A percentile compares a stretch with the other conserved stretches of the same genome.
Conservation (phyloP, 2,329 filamentous ascomycete genomes). For the Colletotrichum sp. region DNA sequence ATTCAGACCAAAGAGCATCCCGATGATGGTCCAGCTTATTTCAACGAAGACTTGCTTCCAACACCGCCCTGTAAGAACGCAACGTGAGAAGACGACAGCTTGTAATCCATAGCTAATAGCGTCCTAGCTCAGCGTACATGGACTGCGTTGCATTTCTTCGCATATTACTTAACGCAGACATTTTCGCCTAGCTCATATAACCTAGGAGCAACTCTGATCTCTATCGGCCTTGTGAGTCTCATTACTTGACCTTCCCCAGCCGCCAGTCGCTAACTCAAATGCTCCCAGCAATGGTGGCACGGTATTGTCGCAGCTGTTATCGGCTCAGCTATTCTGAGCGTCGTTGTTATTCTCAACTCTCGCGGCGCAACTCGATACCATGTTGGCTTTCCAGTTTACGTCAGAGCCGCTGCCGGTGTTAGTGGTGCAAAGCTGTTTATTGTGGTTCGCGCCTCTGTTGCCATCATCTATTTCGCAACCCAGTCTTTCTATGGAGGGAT, state of each 20-base stretch:
- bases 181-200: conserved; percentile 39
- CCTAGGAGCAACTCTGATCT: conserved; percentile 32
- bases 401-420: conserved; percentile 36
- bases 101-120: neutral
- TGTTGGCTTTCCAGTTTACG: conserved; percentile 39
- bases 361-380: conserved; percentile 38
- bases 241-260: neutral
- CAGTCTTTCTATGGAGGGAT: conserved; percentile 39
- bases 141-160: conserved; percentile 33
- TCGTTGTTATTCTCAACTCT: conserved; percentile 38
- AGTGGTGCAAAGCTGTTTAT: conserved; percentile 44
- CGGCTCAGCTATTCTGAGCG: conserved; percentile 29
- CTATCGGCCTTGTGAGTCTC: conserved; percentile 30
- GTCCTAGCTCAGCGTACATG: conserved; percentile 23
- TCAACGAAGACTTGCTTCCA: conserved; percentile 29
- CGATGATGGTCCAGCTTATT: conserved; percentile 20
- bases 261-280: neutral
- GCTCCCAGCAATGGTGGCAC: conserved; percentile 29
- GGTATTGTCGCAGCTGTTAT: conserved; percentile 30
- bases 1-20: conserved; percentile 17
- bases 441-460: conserved; percentile 36
- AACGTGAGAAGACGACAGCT: fast-evolving
- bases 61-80: conserved; percentile 17
- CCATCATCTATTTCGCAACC: conserved; percentile 42
- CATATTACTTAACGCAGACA: conserved; percentile 36